Percentiles rank a stretch among this genome's conserved stretches.
These are phyloP conservation scores for Penicillium turbatum DNA, from an alignment of 495 filamentous ascomycete genomes.

Conservation along the genomic window DNA sequence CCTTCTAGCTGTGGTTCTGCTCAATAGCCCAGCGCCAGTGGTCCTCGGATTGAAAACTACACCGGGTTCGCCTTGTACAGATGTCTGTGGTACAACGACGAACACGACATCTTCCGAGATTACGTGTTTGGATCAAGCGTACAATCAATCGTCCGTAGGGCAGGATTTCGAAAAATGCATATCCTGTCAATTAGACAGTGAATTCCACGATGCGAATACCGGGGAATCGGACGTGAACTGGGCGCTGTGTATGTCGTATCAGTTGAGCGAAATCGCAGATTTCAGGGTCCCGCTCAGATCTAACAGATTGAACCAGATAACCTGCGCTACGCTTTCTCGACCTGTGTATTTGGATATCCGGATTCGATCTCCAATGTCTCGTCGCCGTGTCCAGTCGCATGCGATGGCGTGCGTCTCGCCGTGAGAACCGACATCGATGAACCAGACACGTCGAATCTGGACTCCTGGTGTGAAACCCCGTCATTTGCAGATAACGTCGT, in stretches of 20 bases:
- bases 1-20: slow-evolving; percentile 12
- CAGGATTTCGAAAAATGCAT: slow-evolving; percentile 54
- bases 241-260: slow-evolving; percentile 52
- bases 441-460: slow-evolving; percentile 28
- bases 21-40: slow-evolving; percentile 19
- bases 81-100: slow-evolving; percentile 42
- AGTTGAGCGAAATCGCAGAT: neutral
- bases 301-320: slow-evolving; percentile 37
- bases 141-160: slow-evolving; percentile 39
- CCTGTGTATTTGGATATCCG: slow-evolving; percentile 45
- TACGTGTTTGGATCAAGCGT: slow-evolving; percentile 50
- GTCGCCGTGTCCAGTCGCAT: slow-evolving; percentile 42
- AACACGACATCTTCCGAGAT: slow-evolving; percentile 51
- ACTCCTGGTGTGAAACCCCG: slow-evolving; percentile 31
- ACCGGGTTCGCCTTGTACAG: slow-evolving; percentile 50
- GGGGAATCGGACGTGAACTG: slow-evolving; percentile 55
- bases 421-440: slow-evolving; percentile 31
- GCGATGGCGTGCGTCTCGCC: slow-evolving; percentile 31
- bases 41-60: slow-evolving; percentile 34
- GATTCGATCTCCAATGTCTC: slow-evolving; percentile 33
- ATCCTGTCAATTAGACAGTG: slow-evolving; percentile 55
- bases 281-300: neutral
- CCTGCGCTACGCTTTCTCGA: slow-evolving; percentile 44
- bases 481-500: slow-evolving; percentile 42
- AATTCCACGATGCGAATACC: slow-evolving; percentile 39